These are phyloP conservation scores for Ramicandelaber brevisporus DNA, from an alignment of 192 early-diverging fungal genomes.

Conservation along the genomic window DNA sequence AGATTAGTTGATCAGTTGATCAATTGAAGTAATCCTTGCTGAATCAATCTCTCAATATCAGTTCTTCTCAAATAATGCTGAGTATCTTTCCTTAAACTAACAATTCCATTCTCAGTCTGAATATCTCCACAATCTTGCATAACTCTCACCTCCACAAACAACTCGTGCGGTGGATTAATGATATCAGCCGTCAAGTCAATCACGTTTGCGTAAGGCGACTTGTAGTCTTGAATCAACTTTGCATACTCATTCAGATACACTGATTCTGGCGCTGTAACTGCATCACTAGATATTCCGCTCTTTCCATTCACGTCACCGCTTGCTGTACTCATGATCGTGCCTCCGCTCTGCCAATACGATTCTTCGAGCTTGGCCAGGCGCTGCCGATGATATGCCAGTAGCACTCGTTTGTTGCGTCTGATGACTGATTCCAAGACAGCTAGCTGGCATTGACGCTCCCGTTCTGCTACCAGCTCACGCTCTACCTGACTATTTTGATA, in stretches of 20 bases:
- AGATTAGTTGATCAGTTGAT: slow-evolving; percentile 12
- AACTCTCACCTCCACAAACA: slow-evolving; percentile 82
- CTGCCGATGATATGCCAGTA: slow-evolving; percentile 65
- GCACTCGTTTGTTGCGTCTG: slow-evolving; percentile 60
- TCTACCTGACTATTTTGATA: no score
- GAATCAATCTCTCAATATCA: slow-evolving; percentile 76
- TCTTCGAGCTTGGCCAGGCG: slow-evolving; percentile 39
- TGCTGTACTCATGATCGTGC: slow-evolving; percentile 23
- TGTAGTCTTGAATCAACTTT: slow-evolving; percentile 34
- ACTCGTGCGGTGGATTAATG: slow-evolving; percentile 62
- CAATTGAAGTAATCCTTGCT: slow-evolving; percentile 59
- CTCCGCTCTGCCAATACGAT: slow-evolving; percentile 43
- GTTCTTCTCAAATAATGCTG: slow-evolving; percentile 68
- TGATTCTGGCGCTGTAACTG: slow-evolving; percentile 12
- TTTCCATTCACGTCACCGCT: slow-evolving; percentile 12
- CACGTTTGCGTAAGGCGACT: slow-evolving; percentile 15
- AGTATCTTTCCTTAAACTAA: slow-evolving; percentile 46
- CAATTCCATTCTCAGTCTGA: slow-evolving; percentile 57
- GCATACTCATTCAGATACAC: slow-evolving; percentile 28
- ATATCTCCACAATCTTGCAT: slow-evolving; percentile 74
- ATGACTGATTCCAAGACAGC: slow-evolving; percentile 15
- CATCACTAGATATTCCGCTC: slow-evolving; percentile 2
- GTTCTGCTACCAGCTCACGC: no score
- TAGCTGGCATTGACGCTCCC: no score
- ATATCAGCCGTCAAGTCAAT: slow-evolving; percentile 53